Base-by-base conservation (phyloP, 257 asterid genomes). In the Rubia yunnanensis region DNA sequence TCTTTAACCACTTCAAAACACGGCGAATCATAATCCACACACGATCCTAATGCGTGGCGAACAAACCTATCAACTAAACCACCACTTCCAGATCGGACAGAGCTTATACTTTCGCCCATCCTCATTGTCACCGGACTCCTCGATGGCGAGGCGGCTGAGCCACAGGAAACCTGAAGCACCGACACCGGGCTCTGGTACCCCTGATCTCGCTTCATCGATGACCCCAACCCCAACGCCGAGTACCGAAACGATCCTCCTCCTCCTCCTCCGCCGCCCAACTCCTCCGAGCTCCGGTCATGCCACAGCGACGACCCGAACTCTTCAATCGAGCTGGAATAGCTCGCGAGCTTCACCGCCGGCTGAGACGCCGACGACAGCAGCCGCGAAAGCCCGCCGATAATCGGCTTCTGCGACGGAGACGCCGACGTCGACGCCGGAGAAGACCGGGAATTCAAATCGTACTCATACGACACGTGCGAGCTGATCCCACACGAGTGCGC, bases 161-260 rank as follows among this genome's bases (percentile, higher is more conserved):
- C 53, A 28, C 76, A 69, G 22, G 80, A 64, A 22, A 72, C 70
- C 38, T 90, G 99, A 54, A 94, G 78, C 73, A 94, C 99, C 0
- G 99, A 88, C 10, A 90, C 94, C n/a, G 99, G 99, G 72, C 99
- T 94, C 77, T 90, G 98, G 62, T 78, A 82, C 55, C 73, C 69
- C 76, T 81, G 90, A 64, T 92, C 97, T 70, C 92, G 87, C 53
- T 86, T 89, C 73, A 78, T 27, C 5, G 92, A 83, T 66, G 98
- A 84, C 76, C 85, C 75, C 2, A 83, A 84, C 76, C 85, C 75
- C 2, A 83, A 66, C 52, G 96, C 79, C 28, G 95, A 84, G 72
- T 81, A 78, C 14, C 96, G 85, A 35, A 76, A 87, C 15, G 98
- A 85, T 27, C 89, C 74, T 20, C 91, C 73, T 24, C 89, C 73